These are phyloP conservation scores for Babesia bovis DNA, from an alignment of 169 alveolate genomes.

Conservation along the genomic window DNA sequence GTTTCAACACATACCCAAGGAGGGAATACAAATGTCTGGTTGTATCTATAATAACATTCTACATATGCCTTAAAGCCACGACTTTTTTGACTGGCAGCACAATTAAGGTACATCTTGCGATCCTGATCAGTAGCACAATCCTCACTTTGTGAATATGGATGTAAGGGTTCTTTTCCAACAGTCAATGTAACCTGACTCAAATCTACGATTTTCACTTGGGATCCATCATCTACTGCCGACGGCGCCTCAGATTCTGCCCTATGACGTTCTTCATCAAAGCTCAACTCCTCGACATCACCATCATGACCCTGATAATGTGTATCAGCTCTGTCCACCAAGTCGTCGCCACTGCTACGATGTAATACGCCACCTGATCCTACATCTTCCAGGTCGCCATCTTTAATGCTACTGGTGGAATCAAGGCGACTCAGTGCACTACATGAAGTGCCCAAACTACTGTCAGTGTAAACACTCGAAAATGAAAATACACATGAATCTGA, in stretches of 20 bases:
- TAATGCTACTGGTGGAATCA: background rate
- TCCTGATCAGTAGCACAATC: conserved; percentile 47
- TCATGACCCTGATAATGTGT: background rate
- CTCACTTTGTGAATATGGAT: conserved; percentile 4
- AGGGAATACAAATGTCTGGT: conserved; percentile 72
- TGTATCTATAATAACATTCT: conserved; percentile 71
- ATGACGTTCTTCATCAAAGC: background rate
- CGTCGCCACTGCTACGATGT: background rate
- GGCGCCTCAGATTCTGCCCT: background rate
- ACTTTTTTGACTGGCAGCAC: conserved; percentile 54
- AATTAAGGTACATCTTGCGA: conserved; percentile 42
- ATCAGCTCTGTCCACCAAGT: background rate
- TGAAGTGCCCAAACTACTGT: background rate
- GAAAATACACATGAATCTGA: background rate
- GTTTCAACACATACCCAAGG: conserved; percentile 78
- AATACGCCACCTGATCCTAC: background rate
- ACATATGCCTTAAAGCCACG: conserved; percentile 63
- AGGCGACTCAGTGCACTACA: background rate
- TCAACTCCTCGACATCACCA: conserved; percentile 23
- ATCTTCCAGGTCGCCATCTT: background rate
- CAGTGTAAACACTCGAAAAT: background rate
- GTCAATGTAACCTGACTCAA: conserved; percentile 7
- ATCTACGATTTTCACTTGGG: too few relatives aligned
- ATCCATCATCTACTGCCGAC: too few relatives aligned
- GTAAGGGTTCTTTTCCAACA: conserved; percentile 35